Conservation (phyloP, 2,329 filamentous ascomycete species). For the Aureobasidium sp. region DNA sequence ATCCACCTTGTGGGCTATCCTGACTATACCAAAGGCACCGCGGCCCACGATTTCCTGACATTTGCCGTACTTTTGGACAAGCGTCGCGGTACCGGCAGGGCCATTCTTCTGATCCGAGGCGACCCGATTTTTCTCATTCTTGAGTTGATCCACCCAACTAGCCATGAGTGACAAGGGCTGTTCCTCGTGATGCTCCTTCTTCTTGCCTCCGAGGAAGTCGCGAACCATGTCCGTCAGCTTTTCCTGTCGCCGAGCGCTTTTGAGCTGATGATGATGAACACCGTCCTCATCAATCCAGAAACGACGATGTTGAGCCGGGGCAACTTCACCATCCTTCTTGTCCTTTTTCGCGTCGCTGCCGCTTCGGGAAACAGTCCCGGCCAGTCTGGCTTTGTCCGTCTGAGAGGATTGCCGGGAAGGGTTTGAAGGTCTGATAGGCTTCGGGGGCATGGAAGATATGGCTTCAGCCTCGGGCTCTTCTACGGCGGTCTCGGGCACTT, state of each 20-base stretch:
- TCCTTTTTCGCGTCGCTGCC: conserved; percentile 29
- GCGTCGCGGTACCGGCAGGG: conserved; percentile 64
- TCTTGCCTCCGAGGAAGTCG: conserved; percentile 71
- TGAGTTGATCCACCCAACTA: conserved; percentile 90
- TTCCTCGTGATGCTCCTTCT: conserved; percentile 64
- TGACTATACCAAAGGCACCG: conserved; percentile 92
- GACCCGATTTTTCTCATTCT: conserved; percentile 72
- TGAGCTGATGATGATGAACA: conserved; percentile 79
- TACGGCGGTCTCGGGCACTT: conserved; percentile 24
- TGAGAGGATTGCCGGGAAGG: conserved; percentile 28
- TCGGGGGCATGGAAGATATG: background rate
- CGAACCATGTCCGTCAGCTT: conserved; percentile 91
- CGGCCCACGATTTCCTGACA: conserved; percentile 95
- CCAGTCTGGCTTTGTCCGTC: conserved; percentile 21
- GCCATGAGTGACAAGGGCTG: conserved; percentile 88
- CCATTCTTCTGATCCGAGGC: conserved; percentile 71
- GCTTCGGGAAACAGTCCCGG: conserved; percentile 21
- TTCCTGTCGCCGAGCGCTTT: conserved; percentile 84
- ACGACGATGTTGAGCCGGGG: conserved; percentile 30
- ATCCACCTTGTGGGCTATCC: conserved; percentile 92
- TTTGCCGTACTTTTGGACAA: conserved; percentile 96
- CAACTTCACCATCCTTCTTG: conserved; percentile 13
- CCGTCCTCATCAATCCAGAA: conserved; percentile 58
- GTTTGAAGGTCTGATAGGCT: conserved; percentile 21
- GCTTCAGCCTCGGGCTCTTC: conserved; percentile 23